These are phyloP conservation scores for Leccinum solheimii DNA, from an alignment of 1,284 basidiomycete species.

Conservation along the genomic window DNA sequence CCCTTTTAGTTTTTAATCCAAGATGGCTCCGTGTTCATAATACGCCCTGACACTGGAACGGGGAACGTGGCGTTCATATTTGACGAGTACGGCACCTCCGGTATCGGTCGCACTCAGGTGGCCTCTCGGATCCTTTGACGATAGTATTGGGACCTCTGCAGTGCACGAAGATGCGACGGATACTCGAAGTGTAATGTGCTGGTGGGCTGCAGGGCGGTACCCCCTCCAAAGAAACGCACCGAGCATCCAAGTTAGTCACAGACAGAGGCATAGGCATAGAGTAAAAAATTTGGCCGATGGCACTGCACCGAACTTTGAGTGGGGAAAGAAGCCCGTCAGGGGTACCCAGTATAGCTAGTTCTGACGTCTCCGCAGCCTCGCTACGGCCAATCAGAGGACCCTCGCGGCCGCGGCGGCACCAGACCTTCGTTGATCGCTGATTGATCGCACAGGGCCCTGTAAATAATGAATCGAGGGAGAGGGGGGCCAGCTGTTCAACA, in stretches of 20 bases:
- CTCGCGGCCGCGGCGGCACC: constrained; percentile 16
- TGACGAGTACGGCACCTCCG: constrained; percentile 1
- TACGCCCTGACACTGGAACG: too few species aligned
- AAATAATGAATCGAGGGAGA: neutral
- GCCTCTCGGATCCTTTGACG: constrained; percentile 12
- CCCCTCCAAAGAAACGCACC: constrained; percentile 3
- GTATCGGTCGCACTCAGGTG: neutral
- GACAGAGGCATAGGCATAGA: neutral
- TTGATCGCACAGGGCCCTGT: constrained; percentile 9
- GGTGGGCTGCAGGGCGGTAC: neutral
- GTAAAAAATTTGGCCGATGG: constrained; percentile 2
- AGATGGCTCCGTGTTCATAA: too few species aligned
- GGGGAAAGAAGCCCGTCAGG: constrained; percentile 7
- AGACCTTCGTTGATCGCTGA: constrained; percentile 17
- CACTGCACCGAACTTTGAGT: constrained; percentile 24
- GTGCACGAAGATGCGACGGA: constrained; percentile 11
- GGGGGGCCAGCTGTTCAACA: neutral
- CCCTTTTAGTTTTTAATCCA: too few species aligned
- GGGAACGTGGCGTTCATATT: too few species aligned
- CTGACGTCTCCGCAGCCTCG: neutral
- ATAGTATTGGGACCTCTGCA: constrained; percentile 12
- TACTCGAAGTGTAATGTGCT: constrained; percentile 5
- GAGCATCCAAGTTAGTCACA: constrained; percentile 1
- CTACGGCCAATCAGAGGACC: constrained; percentile 8
- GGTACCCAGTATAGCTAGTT: constrained; percentile 10